These are phyloP conservation scores for Fusarium begoniae DNA, from an alignment of 2,329 filamentous ascomycete genomes.

Conservation along the genomic window DNA sequence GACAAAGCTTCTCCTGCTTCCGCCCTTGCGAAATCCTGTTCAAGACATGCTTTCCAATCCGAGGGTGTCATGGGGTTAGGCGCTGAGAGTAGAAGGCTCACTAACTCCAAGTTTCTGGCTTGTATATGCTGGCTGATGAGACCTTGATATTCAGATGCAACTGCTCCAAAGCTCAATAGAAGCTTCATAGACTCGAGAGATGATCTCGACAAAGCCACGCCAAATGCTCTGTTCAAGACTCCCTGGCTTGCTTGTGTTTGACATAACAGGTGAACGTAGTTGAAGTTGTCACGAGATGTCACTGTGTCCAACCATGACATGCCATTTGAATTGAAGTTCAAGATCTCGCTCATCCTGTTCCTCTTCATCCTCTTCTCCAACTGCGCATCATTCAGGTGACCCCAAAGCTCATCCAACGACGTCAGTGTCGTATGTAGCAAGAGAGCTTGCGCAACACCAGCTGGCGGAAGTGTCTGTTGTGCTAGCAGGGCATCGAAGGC, in stretches of 20 bases:
- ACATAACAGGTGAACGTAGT: slow-evolving; percentile 19
- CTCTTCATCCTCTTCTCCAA: slow-evolving; percentile 28
- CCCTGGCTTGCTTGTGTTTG: neutral
- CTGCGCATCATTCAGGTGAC: neutral
- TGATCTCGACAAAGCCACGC: neutral
- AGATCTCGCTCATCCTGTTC: neutral
- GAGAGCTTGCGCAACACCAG: slow-evolving; percentile 18
- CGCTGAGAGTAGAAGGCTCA: slow-evolving; percentile 3
- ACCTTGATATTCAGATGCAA: neutral
- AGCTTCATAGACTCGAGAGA: neutral
- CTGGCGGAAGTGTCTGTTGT: neutral
- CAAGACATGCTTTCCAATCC: neutral
- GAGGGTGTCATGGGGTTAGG: neutral
- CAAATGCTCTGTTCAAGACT: slow-evolving; percentile 2
- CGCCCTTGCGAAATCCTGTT: neutral
- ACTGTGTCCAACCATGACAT: slow-evolving; percentile 15
- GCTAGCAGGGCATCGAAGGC: slow-evolving; percentile 5
- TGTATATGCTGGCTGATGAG: neutral
- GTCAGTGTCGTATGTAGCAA: neutral
- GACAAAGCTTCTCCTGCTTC: neutral
- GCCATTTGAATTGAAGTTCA: neutral
- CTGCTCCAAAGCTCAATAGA: slow-evolving; percentile 14
- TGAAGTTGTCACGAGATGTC: neutral
- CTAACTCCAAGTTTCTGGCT: neutral
- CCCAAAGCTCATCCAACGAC: slow-evolving; percentile 18